Evolutionary conservation across 371 early-diverging fungal species (phyloP).

Genomic region (Mucor racemosus): DNA sequence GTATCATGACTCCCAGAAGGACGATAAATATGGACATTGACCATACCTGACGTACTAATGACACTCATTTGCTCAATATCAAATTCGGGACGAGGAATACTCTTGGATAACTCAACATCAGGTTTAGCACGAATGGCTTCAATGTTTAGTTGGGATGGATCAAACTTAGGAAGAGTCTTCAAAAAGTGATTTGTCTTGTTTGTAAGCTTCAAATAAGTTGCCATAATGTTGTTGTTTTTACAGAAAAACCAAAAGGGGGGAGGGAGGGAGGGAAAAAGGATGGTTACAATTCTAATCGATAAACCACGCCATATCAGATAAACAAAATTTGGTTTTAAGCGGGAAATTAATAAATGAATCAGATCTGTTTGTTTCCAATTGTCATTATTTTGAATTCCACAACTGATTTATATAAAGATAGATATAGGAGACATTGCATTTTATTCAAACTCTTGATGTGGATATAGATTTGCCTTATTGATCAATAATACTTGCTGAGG

Average conservation of each 20-base stretch:
- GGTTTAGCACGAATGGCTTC: background rate
- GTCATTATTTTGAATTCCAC: background rate
- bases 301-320: slow-evolving; percentile 1
- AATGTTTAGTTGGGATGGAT: background rate
- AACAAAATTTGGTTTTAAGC: background rate
- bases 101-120: slow-evolving; percentile 1
- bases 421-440: background rate
- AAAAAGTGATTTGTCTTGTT: background rate
- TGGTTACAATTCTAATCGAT: background rate
- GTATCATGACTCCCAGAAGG: slow-evolving; percentile 5
- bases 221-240: background rate
- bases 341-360: background rate
- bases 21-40: slow-evolving; percentile 16
- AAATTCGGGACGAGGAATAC: background rate
- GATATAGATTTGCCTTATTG: background rate
- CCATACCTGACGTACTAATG: background rate
- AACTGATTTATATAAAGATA: background rate
- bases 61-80: slow-evolving; percentile 2
- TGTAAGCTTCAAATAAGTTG: slow-evolving; percentile 11
- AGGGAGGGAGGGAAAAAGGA: too few species aligned
- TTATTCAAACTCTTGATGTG: too few species aligned
- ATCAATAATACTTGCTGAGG: background rate
- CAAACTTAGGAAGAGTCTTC: background rate
- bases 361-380: background rate
- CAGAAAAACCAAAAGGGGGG: too few species aligned